Conservation (phyloP, 495 filamentous ascomycete species). For the Viridothelium virens region DNA sequence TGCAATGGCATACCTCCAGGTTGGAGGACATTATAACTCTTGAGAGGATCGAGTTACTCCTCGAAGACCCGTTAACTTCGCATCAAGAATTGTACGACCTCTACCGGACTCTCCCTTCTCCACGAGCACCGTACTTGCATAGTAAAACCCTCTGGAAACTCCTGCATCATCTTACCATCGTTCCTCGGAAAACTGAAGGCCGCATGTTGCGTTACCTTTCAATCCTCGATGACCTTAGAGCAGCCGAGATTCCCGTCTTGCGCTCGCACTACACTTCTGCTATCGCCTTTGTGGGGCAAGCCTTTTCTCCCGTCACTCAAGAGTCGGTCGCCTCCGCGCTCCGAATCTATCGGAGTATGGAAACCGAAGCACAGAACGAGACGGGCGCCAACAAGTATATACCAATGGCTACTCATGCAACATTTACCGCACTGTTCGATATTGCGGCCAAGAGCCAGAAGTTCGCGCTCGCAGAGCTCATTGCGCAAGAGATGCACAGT, state of each 20-base stretch:
- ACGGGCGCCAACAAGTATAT: constrained; percentile 42
- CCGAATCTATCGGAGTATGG: constrained; percentile 83
- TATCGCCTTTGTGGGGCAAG: constrained; percentile 67
- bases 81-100: constrained; percentile 51
- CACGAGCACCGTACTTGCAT: constrained; percentile 58
- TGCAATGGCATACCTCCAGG: neutral
- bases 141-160: constrained; percentile 52
- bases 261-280: constrained; percentile 71
- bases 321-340: constrained; percentile 64
- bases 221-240: constrained; percentile 74
- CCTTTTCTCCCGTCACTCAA: constrained; percentile 53
- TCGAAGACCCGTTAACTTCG: constrained; percentile 30
- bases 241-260: constrained; percentile 54
- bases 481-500: constrained; percentile 68
- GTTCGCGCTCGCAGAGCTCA: constrained; percentile 70
- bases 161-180: constrained; percentile 59
- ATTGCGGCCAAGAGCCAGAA: constrained; percentile 77
- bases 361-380: constrained; percentile 29
- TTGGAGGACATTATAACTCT: constrained; percentile 6
- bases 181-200: constrained; percentile 46
- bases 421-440: constrained; percentile 90
- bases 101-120: constrained; percentile 55
- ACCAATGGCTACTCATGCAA: constrained; percentile 56
- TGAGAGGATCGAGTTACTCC: constrained; percentile 24
- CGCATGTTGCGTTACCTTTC: constrained; percentile 76